These are phyloP conservation scores for Poteriospumella lacustris DNA, from an alignment of 108 stramenopile species.

Conservation along the genomic window DNA sequence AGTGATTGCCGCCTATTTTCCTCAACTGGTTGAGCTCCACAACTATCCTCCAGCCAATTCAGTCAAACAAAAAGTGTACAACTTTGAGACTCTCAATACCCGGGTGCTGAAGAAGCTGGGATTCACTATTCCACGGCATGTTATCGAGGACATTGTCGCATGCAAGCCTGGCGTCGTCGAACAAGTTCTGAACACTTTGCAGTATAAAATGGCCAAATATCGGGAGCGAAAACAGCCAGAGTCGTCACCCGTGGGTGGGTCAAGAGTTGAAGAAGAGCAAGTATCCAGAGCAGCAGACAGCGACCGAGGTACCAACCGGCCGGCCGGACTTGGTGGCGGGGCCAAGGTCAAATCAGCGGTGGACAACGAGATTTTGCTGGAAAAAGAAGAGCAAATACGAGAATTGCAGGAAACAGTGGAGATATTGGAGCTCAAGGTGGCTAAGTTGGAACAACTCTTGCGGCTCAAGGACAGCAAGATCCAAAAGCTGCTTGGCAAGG, in stretches of 20 bases:
- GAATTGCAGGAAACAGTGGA: slow-evolving; percentile 60
- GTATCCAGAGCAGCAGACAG: not conserved
- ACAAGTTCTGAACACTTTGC: slow-evolving; percentile 42
- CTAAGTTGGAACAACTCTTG: slow-evolving; percentile 61
- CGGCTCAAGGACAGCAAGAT: slow-evolving; percentile 61
- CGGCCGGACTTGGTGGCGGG: no score
- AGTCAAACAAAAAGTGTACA: slow-evolving; percentile 57
- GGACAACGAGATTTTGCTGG: slow-evolving; percentile 35
- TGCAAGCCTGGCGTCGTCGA: slow-evolving; percentile 56
- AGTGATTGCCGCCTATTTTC: slow-evolving; percentile 61
- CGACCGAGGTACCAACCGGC: not conserved
- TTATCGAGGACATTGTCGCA: slow-evolving; percentile 49
- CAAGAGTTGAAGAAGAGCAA: not conserved
- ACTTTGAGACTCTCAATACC: slow-evolving; percentile 57
- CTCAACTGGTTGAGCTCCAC: slow-evolving; percentile 60
- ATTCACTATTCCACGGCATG: slow-evolving; percentile 30
- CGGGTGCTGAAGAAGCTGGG: slow-evolving; percentile 49
- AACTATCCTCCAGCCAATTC: slow-evolving; percentile 60
- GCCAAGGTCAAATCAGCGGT: slow-evolving; percentile 1
- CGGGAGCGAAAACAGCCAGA: slow-evolving; percentile 25
- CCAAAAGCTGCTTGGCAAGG: slow-evolving; percentile 38
- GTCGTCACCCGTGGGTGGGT: not conserved
- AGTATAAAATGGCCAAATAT: slow-evolving; percentile 52
- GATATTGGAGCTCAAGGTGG: slow-evolving; percentile 59
- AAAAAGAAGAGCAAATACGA: slow-evolving; percentile 49